phyloP scores from a whole-genome alignment of 208 protist species.

The Plasmodiophora brassicae region DNA sequence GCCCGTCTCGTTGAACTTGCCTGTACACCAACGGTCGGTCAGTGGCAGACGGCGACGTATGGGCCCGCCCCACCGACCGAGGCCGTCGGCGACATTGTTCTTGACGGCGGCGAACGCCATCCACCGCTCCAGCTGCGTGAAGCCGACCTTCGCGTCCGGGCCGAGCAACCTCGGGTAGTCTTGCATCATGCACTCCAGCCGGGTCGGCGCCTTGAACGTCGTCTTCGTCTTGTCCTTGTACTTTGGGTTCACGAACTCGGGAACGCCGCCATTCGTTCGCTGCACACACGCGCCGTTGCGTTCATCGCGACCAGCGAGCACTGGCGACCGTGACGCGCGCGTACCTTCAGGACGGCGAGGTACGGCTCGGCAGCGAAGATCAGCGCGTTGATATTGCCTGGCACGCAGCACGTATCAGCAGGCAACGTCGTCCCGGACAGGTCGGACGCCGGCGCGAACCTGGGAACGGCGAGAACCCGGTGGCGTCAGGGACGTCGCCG shows the following conservation, averaged over 20 bases:
- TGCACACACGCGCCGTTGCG: conserved; percentile 14
- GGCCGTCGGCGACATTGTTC: conserved; percentile 45
- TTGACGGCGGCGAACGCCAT: conserved; percentile 48
- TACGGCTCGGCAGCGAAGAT: conserved; percentile 70
- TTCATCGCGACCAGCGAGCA: no score
- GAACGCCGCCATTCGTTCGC: conserved; percentile 57
- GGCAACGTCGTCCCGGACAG: no score
- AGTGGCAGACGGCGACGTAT: background rate
- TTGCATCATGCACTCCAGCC: conserved; percentile 63
- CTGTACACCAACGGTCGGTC: background rate
- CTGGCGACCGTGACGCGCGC: no score
- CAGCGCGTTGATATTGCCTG: conserved; percentile 81
- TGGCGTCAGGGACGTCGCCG: conserved; percentile 39
- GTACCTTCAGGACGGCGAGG: conserved; percentile 52
- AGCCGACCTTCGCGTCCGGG: conserved; percentile 37
- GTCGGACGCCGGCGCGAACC: background rate
- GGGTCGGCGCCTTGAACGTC: conserved; percentile 54
- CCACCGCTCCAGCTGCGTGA: conserved; percentile 39
- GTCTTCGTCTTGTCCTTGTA: conserved; percentile 52
- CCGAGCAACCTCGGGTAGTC: conserved; percentile 44
- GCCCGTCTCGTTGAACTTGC: background rate
- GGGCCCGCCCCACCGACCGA: conserved; percentile 23
- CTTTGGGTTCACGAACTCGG: conserved; percentile 89
- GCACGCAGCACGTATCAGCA: background rate
- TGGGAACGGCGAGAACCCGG: conserved; percentile 71